Conservation (phyloP, 2,329 filamentous ascomycete species). For the Nigrospora osmanthi region DNA sequence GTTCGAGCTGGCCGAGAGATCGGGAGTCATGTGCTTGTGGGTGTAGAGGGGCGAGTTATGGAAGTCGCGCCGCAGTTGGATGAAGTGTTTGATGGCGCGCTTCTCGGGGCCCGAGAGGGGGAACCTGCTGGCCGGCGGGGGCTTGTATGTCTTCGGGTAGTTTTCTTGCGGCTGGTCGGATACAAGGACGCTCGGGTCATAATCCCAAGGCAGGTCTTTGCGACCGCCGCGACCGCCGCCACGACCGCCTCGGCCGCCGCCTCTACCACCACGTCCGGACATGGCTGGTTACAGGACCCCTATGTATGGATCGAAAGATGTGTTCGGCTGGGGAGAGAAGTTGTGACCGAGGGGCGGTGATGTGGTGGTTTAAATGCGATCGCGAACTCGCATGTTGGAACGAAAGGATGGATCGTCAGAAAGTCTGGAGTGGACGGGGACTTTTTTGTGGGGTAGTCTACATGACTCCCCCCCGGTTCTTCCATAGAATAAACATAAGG, state of each 20-base stretch:
- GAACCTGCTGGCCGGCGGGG: slow-evolving; percentile 31
- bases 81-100: slow-evolving; percentile 39
- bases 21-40: slow-evolving; percentile 32
- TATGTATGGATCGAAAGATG: no score
- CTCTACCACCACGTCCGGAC: slow-evolving; percentile 44
- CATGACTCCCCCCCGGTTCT: no score
- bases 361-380: no score
- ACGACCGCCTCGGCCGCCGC: slow-evolving; percentile 37
- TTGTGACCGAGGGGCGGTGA: no score
- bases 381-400: not conserved
- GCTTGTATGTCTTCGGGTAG: slow-evolving; percentile 42
- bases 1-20: slow-evolving; percentile 9
- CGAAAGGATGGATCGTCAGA: slow-evolving; percentile 1
- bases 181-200: slow-evolving; percentile 38
- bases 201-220: slow-evolving; percentile 38
- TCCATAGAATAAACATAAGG: no score
- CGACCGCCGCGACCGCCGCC: slow-evolving; percentile 38
- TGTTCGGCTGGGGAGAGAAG: no score
- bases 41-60: slow-evolving; percentile 50
- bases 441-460: not conserved
- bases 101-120: slow-evolving; percentile 35
- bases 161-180: slow-evolving; percentile 51
- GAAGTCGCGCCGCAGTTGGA: slow-evolving; percentile 48
- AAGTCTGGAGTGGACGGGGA: not conserved
- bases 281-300: slow-evolving; percentile 18